Evolutionary conservation across 495 filamentous ascomycete genomes (phyloP).

Genomic region (Halenospora varia): DNA sequence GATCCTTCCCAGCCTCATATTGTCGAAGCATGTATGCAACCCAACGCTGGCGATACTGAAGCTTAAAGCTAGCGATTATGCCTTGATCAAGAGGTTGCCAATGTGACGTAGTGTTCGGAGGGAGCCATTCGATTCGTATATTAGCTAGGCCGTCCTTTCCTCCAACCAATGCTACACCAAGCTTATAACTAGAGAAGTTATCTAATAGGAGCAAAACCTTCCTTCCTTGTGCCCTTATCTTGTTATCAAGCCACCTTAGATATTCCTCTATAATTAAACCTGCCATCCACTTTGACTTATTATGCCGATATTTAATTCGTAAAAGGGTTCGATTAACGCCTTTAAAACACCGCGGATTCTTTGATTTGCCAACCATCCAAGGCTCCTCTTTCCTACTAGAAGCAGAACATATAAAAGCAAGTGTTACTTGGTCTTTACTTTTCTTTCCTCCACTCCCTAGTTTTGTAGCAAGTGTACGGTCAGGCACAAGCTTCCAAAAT

Average conservation of each 20-base stretch:
- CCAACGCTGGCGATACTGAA: slow-evolving; percentile 24
- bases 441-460: no score
- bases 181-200: slow-evolving; percentile 29
- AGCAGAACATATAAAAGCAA: no score
- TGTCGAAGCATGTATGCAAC: slow-evolving; percentile 16
- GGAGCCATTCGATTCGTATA: slow-evolving; percentile 28
- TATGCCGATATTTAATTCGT: slow-evolving; percentile 12
- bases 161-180: slow-evolving; percentile 12
- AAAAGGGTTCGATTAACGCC: background rate
- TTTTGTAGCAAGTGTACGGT: no score
- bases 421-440: no score
- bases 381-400: no score
- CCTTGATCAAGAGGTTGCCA: slow-evolving; percentile 32
- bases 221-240: slow-evolving; percentile 21
- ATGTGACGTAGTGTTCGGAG: slow-evolving; percentile 24
- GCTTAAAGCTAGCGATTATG: slow-evolving; percentile 30
- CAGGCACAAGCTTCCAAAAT: no score
- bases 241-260: slow-evolving; percentile 26
- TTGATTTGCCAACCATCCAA: slow-evolving; percentile 28
- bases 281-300: slow-evolving; percentile 32
- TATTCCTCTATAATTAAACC: slow-evolving; percentile 26
- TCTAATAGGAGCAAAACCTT: slow-evolving; percentile 31
- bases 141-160: slow-evolving; percentile 8
- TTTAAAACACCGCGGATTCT: slow-evolving; percentile 13
- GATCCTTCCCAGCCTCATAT: slow-evolving; percentile 1